These are phyloP conservation scores for Xylaria acuta DNA, from an alignment of 495 filamentous ascomycete genomes.

Conservation along the genomic window DNA sequence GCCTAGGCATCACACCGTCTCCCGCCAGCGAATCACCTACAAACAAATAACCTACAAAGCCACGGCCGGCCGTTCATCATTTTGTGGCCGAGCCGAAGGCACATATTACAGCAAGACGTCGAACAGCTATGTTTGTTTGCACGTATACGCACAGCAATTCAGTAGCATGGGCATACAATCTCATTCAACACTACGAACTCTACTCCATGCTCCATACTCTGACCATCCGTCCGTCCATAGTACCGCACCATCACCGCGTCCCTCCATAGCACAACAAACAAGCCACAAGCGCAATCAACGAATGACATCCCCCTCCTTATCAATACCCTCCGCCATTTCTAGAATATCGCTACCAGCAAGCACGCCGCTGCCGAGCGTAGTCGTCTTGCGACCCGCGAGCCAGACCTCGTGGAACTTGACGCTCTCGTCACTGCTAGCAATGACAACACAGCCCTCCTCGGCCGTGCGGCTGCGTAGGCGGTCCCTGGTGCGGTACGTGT, in stretches of 20 bases:
- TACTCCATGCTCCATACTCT: background rate
- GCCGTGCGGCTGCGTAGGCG: constrained; percentile 57
- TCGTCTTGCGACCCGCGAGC: constrained; percentile 67
- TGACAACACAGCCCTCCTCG: constrained; percentile 91
- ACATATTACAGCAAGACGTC: background rate
- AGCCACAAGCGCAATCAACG: constrained; percentile 42
- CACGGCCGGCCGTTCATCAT: background rate
- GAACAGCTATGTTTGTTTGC: background rate
- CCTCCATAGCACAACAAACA: background rate
- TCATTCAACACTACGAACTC: background rate
- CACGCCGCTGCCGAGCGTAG: constrained; percentile 65
- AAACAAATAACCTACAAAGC: background rate
- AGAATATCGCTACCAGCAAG: constrained; percentile 89
- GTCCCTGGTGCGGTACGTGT: constrained; percentile 39
- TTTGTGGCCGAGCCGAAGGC: background rate
- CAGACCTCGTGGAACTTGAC: constrained; percentile 98
- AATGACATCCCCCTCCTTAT: constrained; percentile 71
- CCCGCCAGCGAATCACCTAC: background rate
- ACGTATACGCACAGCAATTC: background rate
- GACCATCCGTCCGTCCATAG: background rate
- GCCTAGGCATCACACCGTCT: background rate
- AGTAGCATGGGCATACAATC: background rate
- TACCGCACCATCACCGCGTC: background rate
- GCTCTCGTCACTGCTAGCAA: constrained; percentile 91
- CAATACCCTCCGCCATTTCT: constrained; percentile 83